Conservation (phyloP, 1,284 basidiomycete species). For the Pascua sp. region DNA sequence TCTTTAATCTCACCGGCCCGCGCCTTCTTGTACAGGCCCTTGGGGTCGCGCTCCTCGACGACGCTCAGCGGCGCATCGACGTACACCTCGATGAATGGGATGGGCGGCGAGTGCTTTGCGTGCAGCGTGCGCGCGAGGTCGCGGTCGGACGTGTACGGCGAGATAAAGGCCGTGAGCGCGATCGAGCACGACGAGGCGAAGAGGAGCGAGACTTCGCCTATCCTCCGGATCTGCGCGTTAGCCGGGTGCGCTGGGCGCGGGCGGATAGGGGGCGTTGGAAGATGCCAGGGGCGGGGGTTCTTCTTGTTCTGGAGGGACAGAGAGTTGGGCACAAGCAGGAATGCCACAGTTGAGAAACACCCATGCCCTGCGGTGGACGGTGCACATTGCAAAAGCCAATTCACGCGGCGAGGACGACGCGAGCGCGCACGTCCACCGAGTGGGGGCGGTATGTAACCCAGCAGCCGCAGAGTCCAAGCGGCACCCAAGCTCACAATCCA, state of each 20-base stretch:
- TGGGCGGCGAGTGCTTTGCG: slow-evolving; percentile 54
- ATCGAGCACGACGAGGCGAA: slow-evolving; percentile 86
- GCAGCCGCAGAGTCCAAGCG: too few species aligned
- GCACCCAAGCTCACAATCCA: too few species aligned
- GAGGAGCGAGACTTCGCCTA: slow-evolving; percentile 94
- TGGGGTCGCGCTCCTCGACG: slow-evolving; percentile 91
- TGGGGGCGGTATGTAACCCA: too few species aligned
- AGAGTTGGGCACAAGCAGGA: background rate
- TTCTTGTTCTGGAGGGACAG: background rate
- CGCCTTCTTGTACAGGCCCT: slow-evolving; percentile 97
- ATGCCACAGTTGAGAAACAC: too few species aligned
- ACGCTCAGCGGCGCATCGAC: slow-evolving; percentile 86
- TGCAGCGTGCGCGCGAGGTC: slow-evolving; percentile 80
- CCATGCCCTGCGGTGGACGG: too few species aligned
- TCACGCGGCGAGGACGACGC: too few species aligned
- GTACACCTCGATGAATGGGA: slow-evolving; percentile 92
- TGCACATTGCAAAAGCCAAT: too few species aligned
- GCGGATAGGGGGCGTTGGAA: too few species aligned
- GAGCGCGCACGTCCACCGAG: too few species aligned
- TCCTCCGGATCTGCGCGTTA: slow-evolving; percentile 67
- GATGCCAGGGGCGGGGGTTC: too few species aligned
- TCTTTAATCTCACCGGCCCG: slow-evolving; percentile 88
- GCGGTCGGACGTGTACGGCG: slow-evolving; percentile 89
- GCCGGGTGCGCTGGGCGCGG: background rate
- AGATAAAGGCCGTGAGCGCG: slow-evolving; percentile 94